Evolutionary conservation across 1,139 yeast genomes (phyloP).

Genomic region (Chernovozyma sophiae-reginae): DNA sequence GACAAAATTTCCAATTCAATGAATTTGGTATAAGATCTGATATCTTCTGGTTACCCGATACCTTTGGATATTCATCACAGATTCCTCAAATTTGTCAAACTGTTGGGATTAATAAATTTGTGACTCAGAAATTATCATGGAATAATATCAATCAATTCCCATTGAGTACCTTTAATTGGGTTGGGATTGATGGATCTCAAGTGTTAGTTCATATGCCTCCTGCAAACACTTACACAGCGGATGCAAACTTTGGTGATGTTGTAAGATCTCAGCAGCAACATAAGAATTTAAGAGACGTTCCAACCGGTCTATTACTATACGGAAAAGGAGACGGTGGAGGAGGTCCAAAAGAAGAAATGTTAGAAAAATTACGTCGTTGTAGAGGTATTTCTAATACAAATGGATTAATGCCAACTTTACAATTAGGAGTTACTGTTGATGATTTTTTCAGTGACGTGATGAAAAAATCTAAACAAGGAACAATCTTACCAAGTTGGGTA

Average conservation of each 20-base stretch:
- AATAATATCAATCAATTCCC: constrained; percentile 91
- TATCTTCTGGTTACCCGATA: constrained; percentile 93
- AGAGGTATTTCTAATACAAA: constrained; percentile 81
- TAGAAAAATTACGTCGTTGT: constrained; percentile 86
- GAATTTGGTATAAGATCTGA: constrained; percentile 74
- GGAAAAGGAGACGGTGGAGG: constrained; percentile 99
- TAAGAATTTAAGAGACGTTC: constrained; percentile 76
- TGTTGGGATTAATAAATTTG: constrained; percentile 77
- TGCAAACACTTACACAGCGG: constrained; percentile 89
- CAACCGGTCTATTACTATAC: constrained; percentile 73
- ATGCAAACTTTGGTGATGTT: constrained; percentile 90
- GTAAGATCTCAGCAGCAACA: constrained; percentile 75
- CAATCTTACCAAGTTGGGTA: constrained; percentile 74
- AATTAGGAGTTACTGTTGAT: constrained; percentile 71
- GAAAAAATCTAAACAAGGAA: constrained; percentile 60
- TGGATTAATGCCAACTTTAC: constrained; percentile 78
- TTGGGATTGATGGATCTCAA: constrained; percentile 88
- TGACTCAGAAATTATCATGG: constrained; percentile 95
- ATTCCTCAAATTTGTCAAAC: constrained; percentile 87
- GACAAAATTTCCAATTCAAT: constrained; percentile 77
- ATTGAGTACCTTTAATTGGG: constrained; percentile 89
- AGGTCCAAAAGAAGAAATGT: constrained; percentile 91
- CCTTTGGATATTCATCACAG: constrained; percentile 94
- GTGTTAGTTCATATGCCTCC: constrained; percentile 98
- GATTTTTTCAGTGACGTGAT: constrained; percentile 72